Evolutionary conservation across 1,284 basidiomycete species (phyloP).

Genomic region (Ustilago nuda): DNA sequence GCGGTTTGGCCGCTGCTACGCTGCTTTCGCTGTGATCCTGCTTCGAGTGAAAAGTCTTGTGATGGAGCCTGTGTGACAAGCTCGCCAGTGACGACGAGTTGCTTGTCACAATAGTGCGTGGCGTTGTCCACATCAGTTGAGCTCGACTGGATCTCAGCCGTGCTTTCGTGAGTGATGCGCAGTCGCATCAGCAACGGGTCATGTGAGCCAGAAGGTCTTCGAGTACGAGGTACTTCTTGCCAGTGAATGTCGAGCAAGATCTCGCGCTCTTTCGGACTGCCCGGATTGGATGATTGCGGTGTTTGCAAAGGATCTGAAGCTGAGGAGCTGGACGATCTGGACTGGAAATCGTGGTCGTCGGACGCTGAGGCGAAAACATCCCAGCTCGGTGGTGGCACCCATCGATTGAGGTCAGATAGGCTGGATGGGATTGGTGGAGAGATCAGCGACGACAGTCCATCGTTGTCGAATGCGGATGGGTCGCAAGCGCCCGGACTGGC

Average conservation of each 20-base stretch:
- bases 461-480: conserved; percentile 30
- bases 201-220: background rate
- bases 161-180: conserved; percentile 20
- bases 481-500: conserved; percentile 30
- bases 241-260: conserved; percentile 19
- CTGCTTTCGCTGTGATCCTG: background rate
- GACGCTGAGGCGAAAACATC: background rate
- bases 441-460: conserved; percentile 2
- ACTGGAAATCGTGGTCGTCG: background rate
- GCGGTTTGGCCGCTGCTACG: background rate
- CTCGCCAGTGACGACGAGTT: conserved; percentile 26
- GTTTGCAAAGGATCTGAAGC: conserved; percentile 23
- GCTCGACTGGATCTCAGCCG: conserved; percentile 17
- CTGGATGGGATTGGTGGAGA: conserved; percentile 11
- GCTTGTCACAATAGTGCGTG: background rate
- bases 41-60: background rate
- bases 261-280: conserved; percentile 1
- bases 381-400: conserved; percentile 27
- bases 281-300: conserved; percentile 5
- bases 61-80: background rate
- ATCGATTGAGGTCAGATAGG: conserved; percentile 17
- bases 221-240: background rate
- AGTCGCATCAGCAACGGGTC: conserved; percentile 8
- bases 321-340: conserved; percentile 17
- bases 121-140: background rate